Conservation (phyloP, 2,329 filamentous ascomycete genomes). For the Cercospora zeina region DNA sequence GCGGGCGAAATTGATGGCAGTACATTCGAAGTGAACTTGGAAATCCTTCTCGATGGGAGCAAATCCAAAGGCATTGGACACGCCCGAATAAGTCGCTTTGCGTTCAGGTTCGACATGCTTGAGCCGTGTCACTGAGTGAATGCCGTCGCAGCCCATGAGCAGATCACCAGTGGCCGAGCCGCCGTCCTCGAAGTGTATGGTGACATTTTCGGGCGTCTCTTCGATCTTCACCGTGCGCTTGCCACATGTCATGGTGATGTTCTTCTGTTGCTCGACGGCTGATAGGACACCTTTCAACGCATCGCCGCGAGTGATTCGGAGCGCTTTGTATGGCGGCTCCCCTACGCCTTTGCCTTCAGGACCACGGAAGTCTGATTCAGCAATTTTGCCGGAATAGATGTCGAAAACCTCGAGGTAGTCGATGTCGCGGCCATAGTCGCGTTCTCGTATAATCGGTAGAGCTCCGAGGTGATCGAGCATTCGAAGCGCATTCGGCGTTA, state of each 20-base stretch:
- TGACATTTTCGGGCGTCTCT: conserved; percentile 42
- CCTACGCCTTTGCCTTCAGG: conserved; percentile 48
- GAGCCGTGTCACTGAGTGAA: conserved; percentile 46
- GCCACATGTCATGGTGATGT: conserved; percentile 48
- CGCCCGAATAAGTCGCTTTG: conserved; percentile 47
- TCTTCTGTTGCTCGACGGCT: conserved; percentile 44
- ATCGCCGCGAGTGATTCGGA: conserved; percentile 49
- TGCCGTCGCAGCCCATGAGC: conserved; percentile 43
- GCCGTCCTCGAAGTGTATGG: conserved; percentile 42
- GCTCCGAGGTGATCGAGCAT: conserved; percentile 42
- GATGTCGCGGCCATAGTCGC: conserved; percentile 46
- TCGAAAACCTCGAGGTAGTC: conserved; percentile 50
- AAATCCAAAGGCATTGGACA: conserved; percentile 52
- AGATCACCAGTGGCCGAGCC: conserved; percentile 39
- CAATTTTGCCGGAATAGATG: conserved; percentile 47
- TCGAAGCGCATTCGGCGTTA: conserved; percentile 51
- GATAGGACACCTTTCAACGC: conserved; percentile 47
- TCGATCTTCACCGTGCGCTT: conserved; percentile 47
- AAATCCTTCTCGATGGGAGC: conserved; percentile 42
- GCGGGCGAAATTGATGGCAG: conserved; percentile 50
- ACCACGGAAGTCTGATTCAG: conserved; percentile 47
- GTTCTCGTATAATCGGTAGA: conserved; percentile 42
- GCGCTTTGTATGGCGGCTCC: conserved; percentile 47
- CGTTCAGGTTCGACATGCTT: conserved; percentile 49
- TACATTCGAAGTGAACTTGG: conserved; percentile 46